Conservation (phyloP, 331 rosid species). For the Ulmus americana region DNA sequence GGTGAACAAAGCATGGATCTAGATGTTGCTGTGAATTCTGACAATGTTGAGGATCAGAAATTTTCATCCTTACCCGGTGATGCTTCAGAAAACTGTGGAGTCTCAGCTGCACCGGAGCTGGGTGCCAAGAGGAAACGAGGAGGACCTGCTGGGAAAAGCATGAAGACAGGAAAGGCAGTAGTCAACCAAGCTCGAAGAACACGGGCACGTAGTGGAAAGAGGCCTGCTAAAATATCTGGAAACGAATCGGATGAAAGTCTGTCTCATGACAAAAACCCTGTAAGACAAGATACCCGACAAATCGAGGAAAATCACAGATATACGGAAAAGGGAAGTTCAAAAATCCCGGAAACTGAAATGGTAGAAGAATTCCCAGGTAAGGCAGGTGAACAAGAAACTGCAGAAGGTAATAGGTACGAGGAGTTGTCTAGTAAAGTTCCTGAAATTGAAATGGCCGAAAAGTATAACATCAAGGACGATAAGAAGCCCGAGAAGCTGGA, state of each 20-base stretch:
- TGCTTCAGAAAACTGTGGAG: slow-evolving; percentile 23
- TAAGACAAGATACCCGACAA: slow-evolving; percentile 5
- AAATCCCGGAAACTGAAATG: slow-evolving; percentile 20
- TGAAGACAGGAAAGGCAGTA: slow-evolving; percentile 32
- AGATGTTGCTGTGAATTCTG: slow-evolving; percentile 23
- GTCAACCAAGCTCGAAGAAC: slow-evolving; percentile 45
- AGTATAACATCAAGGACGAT: slow-evolving; percentile 16
- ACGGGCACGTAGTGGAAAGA: slow-evolving; percentile 33
- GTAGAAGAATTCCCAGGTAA: slow-evolving; percentile 25
- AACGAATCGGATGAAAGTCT: slow-evolving; percentile 51
- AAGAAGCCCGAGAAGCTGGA: slow-evolving; percentile 35
- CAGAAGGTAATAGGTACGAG: slow-evolving; percentile 13
- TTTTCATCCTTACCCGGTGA: slow-evolving; percentile 25
- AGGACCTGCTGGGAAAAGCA: slow-evolving; percentile 49
- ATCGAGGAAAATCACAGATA: slow-evolving; percentile 1
- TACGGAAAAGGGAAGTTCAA: background rate
- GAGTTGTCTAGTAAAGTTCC: slow-evolving; percentile 23
- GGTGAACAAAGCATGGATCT: slow-evolving; percentile 40
- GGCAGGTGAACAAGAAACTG: slow-evolving; percentile 27
- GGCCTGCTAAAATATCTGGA: slow-evolving; percentile 56
- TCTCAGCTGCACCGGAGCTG: slow-evolving; percentile 29
- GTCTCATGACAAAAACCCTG: slow-evolving; percentile 13
- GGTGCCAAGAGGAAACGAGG: slow-evolving; percentile 56
- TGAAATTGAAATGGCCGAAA: slow-evolving; percentile 31
- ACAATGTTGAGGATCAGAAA: slow-evolving; percentile 21